Evolutionary conservation across 345 rosid species (phyloP), one percentile per base, ranked within the genome.

Genomic region (Sonneratia caseolaris): DNA sequence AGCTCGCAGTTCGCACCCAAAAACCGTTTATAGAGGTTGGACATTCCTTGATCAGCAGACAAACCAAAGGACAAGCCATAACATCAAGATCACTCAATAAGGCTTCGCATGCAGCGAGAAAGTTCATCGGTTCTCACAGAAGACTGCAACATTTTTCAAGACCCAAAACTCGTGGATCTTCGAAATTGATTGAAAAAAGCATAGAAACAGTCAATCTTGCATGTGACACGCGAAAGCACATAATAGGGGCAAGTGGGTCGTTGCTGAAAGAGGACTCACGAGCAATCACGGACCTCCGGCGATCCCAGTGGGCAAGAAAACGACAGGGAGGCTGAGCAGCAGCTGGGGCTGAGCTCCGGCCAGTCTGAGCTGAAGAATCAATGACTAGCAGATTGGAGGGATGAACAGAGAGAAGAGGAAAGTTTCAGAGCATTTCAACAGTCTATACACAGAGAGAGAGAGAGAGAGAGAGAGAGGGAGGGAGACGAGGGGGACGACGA

Each of bases 261-360:
- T 32, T 15, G 27, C 36, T 61, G 36, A 61, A 12, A 57, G 66
- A 62, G 38, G 19, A 62, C 37, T 35, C 37, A 4, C 37, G 37
- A 62, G 37, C 66, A 35, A 35, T 62, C 37, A 11, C 18, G 38
- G 24, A 21, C 59, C 22, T 53, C 59, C 59, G 59, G 37, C 38
- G 32, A 57, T 57, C 64, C 64, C 64, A 57, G n/a, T 21, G 32
- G 64, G 35, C 64, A 57, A 22, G 64, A 22, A 9, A 62, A 35
- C 36, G 19, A 32, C 14, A 5, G 5, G 37, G 11, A 7, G 66
- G 38, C 5, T 13, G 38, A 62, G 19, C 66, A 11, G 66, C 38
- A 62, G 66, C 66, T 27, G 66, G 66, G 66, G 66, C n/a, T 62
- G 66, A 13, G 66, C 38, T 62, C 66, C 66, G 38, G 38, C 37